Evolutionary conservation across 1,284 basidiomycete genomes (phyloP), one percentile per base, ranked within the genome.

Genomic region (Tilletia indica): DNA sequence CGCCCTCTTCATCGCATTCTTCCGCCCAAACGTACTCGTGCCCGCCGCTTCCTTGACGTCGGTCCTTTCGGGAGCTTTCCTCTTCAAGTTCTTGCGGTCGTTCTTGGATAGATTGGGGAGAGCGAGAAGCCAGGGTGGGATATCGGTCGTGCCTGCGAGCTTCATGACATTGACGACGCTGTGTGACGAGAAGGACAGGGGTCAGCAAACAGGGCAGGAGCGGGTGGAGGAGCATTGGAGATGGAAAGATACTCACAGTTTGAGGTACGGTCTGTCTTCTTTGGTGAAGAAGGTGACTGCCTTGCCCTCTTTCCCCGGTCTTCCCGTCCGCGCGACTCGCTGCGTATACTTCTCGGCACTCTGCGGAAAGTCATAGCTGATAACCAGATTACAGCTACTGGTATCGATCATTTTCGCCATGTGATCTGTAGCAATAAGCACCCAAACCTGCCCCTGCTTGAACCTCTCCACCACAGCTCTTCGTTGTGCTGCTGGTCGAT

Each of bases 221-320:
- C 45, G 31, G 6, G 56, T 19, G 58, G 31, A 42, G 45, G 21
- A 56, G 54, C 9, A 21, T 8, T 56, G 9, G 9, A 56, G 54
- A 36, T 58, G 25, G 12, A 31, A n/a, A 56, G 66, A 5, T 14
- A 87, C 90, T 77, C 84, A 94, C 91, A 92, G 90, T 86, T 96
- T 95, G 58, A 98, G 87, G 85, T 92, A 93, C 0, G 92, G 91
- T 0, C 90, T 92, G 84, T 99, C 96, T 73, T 95, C 93, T 78
- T 94, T 89, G 2, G 93, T 97, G 86, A 97, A 98, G 85, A 94
- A 98, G 0, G 96, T 99, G 68, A 96, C 89, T 0, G 96, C 95
- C 82, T 91, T 91, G 9, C 96, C 96, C 77, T 92, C 90, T 67
- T 91, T 89, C 0, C 94, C 96, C 19, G 95, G 95, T 72, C 96